Conservation (phyloP, 2,329 filamentous ascomycete species). For the Aspergillus sclerotialis region DNA sequence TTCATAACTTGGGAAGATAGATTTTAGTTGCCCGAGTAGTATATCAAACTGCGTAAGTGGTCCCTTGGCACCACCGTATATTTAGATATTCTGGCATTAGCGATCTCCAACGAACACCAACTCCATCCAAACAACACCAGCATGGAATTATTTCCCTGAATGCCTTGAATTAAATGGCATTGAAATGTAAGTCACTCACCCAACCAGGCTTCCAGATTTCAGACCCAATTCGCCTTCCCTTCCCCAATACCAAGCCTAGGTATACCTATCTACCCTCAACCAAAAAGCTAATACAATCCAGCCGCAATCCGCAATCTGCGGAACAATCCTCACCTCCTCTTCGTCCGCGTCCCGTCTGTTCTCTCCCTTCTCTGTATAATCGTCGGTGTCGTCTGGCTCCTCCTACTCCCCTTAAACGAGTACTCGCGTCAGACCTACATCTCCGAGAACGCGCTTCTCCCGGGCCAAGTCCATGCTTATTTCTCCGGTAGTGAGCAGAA, state of each 20-base stretch:
- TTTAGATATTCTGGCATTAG: constrained; percentile 6
- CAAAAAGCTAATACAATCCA: constrained; percentile 15
- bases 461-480: constrained; percentile 95
- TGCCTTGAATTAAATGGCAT: constrained; percentile 27
- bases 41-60: constrained; percentile 23
- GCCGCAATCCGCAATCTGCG: constrained; percentile 50
- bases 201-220: not conserved
- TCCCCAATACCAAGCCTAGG: constrained; percentile 3
- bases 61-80: constrained; percentile 25
- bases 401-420: constrained; percentile 79
- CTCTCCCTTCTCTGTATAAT: constrained; percentile 78
- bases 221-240: not conserved
- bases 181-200: constrained; percentile 31
- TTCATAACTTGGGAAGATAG: not conserved
- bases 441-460: constrained; percentile 91
- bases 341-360: constrained; percentile 71
- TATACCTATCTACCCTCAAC: constrained; percentile 6
- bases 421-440: constrained; percentile 94
- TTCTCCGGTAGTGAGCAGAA: constrained; percentile 95
- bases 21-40: constrained; percentile 1
- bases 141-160: constrained; percentile 19
- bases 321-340: constrained; percentile 69
- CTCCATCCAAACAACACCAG: constrained; percentile 5
- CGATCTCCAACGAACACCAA: too few species aligned
- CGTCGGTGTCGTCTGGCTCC: constrained; percentile 80